Evolutionary conservation across 176 grass and related monocot species (phyloP), one percentile per base, ranked within the genome.

Genomic region (Aegilops bicornis): DNA sequence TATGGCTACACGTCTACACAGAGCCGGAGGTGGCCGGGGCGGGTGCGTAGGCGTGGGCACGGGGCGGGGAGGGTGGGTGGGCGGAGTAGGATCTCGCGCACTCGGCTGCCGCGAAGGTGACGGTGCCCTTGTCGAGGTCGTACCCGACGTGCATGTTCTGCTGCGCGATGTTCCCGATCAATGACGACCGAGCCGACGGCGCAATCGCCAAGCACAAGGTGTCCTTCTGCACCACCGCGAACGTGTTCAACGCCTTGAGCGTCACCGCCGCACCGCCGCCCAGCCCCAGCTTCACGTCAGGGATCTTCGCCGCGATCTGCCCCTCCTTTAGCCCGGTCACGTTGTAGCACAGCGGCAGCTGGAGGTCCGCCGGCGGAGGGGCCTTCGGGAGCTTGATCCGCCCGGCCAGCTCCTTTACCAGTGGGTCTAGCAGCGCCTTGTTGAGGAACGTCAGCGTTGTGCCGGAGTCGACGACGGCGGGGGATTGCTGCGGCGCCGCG

Each of bases 101-200:
- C 66, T 92, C 85, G 27, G 82, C 67, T 3, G 83, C 47, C 7
- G 85, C 83, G 63, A 95, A 95, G 23, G 90, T 88, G 30, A 92
- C 54, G 13, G 74, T 86, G 30, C 82, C 42, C 5, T 24, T 54
- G 54, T 81, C 93, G 82, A 95, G 86, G 86, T 95, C 90, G 40
- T 86, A 95, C 6, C 87, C 88, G 17, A 90, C 81, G 32, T 90
- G 93, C 29, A 95, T 63, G 56, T 95, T 90, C 79, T 88, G 90
- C 81, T 92, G 90, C 73, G 89, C 89, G 61, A 92, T 25, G 88
- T 90, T 95, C 6, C 90, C 90, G 0, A 95, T 64, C 30, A 95
- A 90, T 2, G 84, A 84, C 37, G 86, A 40, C 82, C 76, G 63
- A 50, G 13, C 19, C 73, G 68, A 42, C 24, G 47, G 20, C 67